Evolutionary conservation across 1,139 yeast genomes (phyloP).

Genomic region (Blastobotrys buckinghamii): DNA sequence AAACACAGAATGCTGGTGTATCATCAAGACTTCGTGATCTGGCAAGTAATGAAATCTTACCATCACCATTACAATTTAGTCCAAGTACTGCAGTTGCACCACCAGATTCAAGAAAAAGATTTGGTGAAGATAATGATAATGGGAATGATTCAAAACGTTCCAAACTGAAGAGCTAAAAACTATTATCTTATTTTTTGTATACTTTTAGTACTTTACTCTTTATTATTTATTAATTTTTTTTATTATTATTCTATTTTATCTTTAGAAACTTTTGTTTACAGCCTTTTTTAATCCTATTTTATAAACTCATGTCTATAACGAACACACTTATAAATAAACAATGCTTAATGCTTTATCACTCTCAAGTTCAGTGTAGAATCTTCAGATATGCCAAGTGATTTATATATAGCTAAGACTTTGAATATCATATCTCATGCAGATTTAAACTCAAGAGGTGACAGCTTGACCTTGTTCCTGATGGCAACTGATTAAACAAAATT

Average conservation of each 20-base stretch:
- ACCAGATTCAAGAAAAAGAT: neutral
- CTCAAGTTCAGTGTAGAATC: too few relatives aligned
- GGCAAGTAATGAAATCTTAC: constrained; percentile 24
- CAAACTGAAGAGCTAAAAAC: neutral
- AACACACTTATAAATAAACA: too few relatives aligned
- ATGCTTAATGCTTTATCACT: too few relatives aligned
- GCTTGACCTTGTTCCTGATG: too few relatives aligned
- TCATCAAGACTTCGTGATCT: constrained; percentile 1
- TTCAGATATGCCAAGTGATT: too few relatives aligned
- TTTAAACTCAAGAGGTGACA: too few relatives aligned
- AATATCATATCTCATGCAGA: too few relatives aligned
- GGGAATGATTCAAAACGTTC: neutral
- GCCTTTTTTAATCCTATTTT: too few relatives aligned
- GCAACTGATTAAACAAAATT: too few relatives aligned
- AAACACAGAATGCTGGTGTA: neutral
- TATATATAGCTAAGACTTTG: too few relatives aligned
- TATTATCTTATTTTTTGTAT: neutral
- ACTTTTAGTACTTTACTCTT: neutral
- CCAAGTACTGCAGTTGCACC: neutral
- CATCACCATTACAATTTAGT: constrained; percentile 31
- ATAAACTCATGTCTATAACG: too few relatives aligned
- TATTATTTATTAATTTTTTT: neutral
- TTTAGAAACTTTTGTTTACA: neutral
- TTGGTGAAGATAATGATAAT: neutral
- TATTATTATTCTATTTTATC: neutral